Evolutionary conservation across 768 basidiomycete genomes (phyloP).

Genomic region (Panaeolus cyanescens): DNA sequence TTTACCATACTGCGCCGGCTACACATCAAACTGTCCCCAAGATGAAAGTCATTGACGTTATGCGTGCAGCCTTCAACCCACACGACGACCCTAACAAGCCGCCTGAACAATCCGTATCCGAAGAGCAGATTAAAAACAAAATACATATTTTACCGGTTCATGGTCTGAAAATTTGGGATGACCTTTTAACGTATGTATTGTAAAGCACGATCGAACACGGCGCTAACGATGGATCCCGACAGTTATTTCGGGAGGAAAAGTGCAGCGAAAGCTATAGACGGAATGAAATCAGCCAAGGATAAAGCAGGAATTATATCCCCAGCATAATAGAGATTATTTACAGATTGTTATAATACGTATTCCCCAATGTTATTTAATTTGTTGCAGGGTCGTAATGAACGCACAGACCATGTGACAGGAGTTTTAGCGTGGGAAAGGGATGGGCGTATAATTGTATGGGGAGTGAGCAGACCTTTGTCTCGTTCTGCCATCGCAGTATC

Average conservation of each 20-base stretch:
- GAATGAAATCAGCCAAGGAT: slow-evolving; percentile 28
- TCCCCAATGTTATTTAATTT: slow-evolving; percentile 4
- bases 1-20: slow-evolving; percentile 55
- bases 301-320: slow-evolving; percentile 14
- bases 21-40: slow-evolving; percentile 57
- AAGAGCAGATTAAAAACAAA: slow-evolving; percentile 44
- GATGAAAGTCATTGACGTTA: slow-evolving; percentile 41
- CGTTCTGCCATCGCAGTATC: slow-evolving; percentile 45
- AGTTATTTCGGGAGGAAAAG: slow-evolving; percentile 54
- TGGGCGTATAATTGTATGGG: slow-evolving; percentile 39
- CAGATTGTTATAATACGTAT: background rate
- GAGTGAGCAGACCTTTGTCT: slow-evolving; percentile 45
- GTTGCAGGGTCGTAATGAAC: slow-evolving; percentile 15
- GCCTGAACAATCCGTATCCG: slow-evolving; percentile 57
- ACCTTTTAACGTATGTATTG: slow-evolving; percentile 43
- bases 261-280: slow-evolving; percentile 32
- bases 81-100: slow-evolving; percentile 47
- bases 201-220: slow-evolving; percentile 1
- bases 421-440: slow-evolving; percentile 41
- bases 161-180: slow-evolving; percentile 58
- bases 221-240: background rate
- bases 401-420: slow-evolving; percentile 47
- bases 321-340: background rate
- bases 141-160: slow-evolving; percentile 45
- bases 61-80: slow-evolving; percentile 52